phyloP scores from a whole-genome alignment of 352 stramenopile genomes.

The Phytophthora kernoviae region DNA sequence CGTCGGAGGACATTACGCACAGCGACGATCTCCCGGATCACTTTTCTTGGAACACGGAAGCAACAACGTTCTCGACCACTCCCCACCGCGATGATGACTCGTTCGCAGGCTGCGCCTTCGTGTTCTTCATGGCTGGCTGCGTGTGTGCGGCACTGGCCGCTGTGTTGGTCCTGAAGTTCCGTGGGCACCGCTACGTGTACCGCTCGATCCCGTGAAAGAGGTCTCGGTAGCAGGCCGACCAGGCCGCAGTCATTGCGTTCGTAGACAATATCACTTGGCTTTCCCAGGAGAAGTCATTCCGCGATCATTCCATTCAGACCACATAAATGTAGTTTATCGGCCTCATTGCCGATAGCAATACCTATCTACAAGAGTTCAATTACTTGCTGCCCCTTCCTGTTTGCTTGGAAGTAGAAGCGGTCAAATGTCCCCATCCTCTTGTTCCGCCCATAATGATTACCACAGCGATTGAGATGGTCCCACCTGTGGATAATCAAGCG shows the following conservation, averaged over 20 bases:
- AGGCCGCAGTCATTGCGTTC: constrained; percentile 6
- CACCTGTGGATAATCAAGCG: background rate
- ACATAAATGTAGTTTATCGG: background rate
- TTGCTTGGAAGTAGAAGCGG: no score
- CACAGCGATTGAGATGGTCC: background rate
- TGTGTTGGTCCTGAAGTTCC: constrained; percentile 53
- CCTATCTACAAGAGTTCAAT: background rate
- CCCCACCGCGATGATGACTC: constrained; percentile 18
- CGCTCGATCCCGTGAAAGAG: constrained; percentile 48
- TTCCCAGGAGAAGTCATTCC: background rate
- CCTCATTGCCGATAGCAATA: background rate
- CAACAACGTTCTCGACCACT: constrained; percentile 13
- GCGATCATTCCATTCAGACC: background rate
- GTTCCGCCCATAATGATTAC: background rate
- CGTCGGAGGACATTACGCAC: constrained; percentile 79
- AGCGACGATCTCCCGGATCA: constrained; percentile 24
- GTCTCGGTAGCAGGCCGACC: background rate
- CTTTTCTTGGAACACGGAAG: constrained; percentile 13
- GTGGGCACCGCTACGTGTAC: constrained; percentile 64
- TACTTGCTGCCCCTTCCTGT: no score
- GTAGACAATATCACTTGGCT: constrained; percentile 9
- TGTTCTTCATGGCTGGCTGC: constrained; percentile 69
- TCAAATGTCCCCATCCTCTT: background rate
- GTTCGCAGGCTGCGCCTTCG: constrained; percentile 34
- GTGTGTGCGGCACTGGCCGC: constrained; percentile 46